These are phyloP conservation scores for Amanita fuliginea DNA, from an alignment of 768 basidiomycete species.

Conservation along the genomic window DNA sequence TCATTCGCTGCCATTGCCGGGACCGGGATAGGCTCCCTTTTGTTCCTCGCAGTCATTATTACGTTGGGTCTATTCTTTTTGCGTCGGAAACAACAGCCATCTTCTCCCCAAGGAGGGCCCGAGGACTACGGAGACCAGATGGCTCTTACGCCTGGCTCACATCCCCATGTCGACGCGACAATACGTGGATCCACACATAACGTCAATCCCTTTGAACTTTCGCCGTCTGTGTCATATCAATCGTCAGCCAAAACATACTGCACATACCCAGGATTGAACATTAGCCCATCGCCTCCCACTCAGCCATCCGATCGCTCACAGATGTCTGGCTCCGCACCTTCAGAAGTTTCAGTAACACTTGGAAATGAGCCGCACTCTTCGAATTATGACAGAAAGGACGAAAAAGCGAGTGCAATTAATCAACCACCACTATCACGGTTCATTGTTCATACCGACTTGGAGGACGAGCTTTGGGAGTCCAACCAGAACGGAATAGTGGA, in stretches of 20 bases:
- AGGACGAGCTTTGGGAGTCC: constrained; percentile 35
- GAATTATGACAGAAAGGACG: constrained; percentile 35
- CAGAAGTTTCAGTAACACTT: background rate
- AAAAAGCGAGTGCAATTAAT: constrained; percentile 32
- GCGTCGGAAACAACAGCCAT: constrained; percentile 15
- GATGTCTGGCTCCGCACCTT: background rate
- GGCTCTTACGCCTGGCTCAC: background rate
- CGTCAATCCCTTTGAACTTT: constrained; percentile 1
- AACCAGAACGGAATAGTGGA: constrained; percentile 49
- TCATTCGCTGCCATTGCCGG: constrained; percentile 39
- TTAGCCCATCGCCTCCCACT: background rate
- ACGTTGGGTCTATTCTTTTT: constrained; percentile 44
- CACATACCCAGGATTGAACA: constrained; percentile 6
- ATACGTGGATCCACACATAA: background rate
- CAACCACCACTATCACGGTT: constrained; percentile 38
- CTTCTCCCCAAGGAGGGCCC: background rate
- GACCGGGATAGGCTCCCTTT: constrained; percentile 39
- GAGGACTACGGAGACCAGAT: background rate
- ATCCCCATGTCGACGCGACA: background rate
- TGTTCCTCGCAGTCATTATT: constrained; percentile 41
- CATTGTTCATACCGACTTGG: constrained; percentile 59
- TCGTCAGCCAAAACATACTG: constrained; percentile 2
- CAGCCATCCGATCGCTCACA: constrained; percentile 13
- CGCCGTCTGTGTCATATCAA: constrained; percentile 7
- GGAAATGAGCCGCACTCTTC: background rate